Base-by-base conservation (phyloP, 768 basidiomycete genomes). In the Rhodotorula taiwanensis region DNA sequence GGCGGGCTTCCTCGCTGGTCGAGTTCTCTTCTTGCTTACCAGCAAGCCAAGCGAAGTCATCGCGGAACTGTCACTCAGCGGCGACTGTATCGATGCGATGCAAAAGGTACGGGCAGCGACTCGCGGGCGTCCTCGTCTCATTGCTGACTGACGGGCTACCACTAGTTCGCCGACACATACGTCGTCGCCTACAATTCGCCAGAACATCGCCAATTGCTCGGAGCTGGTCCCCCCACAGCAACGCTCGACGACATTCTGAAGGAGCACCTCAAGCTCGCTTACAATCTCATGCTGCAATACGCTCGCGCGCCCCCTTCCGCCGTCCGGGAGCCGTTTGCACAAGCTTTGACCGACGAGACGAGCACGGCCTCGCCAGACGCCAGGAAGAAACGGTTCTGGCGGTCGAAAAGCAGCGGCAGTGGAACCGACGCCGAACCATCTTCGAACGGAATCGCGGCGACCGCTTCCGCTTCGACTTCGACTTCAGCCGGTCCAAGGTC, bases 241-340 rank as follows among this genome's bases (percentile, higher is more conserved):
- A 52, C 53, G 6, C 33, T 51, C 10, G 33, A 47, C 34, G 69
- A 71, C 54, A 60, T 57, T 36, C 60, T 71, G 6, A 53, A 58
- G 41, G 72, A 73, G 45, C 66, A 72, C 59, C 64, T 73, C 60
- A 73, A 73, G 63, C 60, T 72, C 56, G 53, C 58, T 5, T 73
- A 70, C 71, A 72, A 62, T 58, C 61, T 73, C 28, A 66, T 70
- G 59, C 62, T 72, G 8, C 70, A 72, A 47, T 72, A 67, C 58
- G 55, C 67, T 1, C 64, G 69, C 3, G 54, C 51, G 30, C 58
- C n/a, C n/a, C n/a, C 56, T 0, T 13, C 52, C 2, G 25, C 18
- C 34, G 41, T 49, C 7, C 41, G 64, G 20, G 33, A 58, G 20
- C 16, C n/a, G 0, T 36, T 45, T 56, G 5, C 51, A n/a, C 21